Base-by-base conservation (phyloP, 306 rosid genomes). In the Hippophae tibetana region DNA sequence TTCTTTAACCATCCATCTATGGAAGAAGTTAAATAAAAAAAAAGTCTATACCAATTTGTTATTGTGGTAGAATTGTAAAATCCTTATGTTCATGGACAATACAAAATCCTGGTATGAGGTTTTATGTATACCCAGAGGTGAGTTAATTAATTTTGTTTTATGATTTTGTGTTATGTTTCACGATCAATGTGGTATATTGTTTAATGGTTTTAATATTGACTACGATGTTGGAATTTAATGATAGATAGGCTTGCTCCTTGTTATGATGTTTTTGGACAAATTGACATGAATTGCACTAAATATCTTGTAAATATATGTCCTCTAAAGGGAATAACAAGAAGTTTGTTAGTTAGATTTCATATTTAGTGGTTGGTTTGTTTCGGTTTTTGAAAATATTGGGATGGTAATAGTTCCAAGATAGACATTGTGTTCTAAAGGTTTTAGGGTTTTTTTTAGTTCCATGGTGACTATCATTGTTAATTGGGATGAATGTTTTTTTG, bases 391-490 rank as follows among this genome's bases (percentile, higher is more conserved):
- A 43, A 87, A 87, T 8, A n/a, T 80, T 71, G 84, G 41, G 12
- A 57, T 87, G 86, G 76, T 81, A 38, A 67, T 87, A 27, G 82
- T 92, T 63, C 82, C 87, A 0, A 79, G 64, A 69, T 72, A 72
- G 59, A 18, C 23, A 18, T 18, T 77, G 85, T 52, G 50, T 52
- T 40, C 87, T 95, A 0, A 83, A 79, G 67, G 83, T 87, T 56
- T 92, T 87, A 92, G 87, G 92, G 14, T 96, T 83, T 74, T 96
- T 95, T 1, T 74, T 87, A 43, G 95, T 92, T 72, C 98, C 98
- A 0, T 85, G 89, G 96, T 48, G 87, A 53, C 98, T 95, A 7
- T 79, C 98, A 3, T 54, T 92, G 69, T 92, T 96, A 1, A 74
- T 87, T 53, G 89, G 72, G 14, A 87, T 78, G 31, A 92, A 87